phyloP scores from a whole-genome alignment of 1,139 yeast species.

The Magnusiomyces magnusii region DNA sequence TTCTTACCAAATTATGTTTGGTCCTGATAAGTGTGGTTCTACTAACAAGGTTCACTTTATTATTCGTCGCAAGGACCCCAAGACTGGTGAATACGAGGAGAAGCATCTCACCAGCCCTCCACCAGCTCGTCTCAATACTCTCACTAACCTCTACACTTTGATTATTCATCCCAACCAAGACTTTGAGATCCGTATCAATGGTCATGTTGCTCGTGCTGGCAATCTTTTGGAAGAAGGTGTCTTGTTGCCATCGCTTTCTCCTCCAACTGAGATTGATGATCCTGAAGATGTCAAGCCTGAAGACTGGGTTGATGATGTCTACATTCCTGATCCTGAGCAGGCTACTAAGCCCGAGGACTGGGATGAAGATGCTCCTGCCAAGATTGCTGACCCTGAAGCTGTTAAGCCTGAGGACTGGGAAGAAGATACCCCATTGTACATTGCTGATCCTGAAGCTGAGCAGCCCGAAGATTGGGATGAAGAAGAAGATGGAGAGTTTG shows the following conservation, averaged over 20 bases:
- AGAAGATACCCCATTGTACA: conserved; percentile 49
- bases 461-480: conserved; percentile 80
- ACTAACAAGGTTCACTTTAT: conserved; percentile 75
- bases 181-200: conserved; percentile 76
- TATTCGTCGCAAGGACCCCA: conserved; percentile 49
- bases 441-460: conserved; percentile 57
- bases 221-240: conserved; percentile 46
- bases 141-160: conserved; percentile 64
- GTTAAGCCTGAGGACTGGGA: conserved; percentile 73
- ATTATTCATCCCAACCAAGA: conserved; percentile 55
- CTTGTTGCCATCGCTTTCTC: conserved; percentile 57
- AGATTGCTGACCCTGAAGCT: conserved; percentile 59
- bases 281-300: conserved; percentile 57
- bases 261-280: conserved; percentile 58
- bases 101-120: conserved; percentile 64
- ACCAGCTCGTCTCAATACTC: conserved; percentile 49
- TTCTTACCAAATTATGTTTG: conserved; percentile 84
- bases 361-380: conserved; percentile 58
- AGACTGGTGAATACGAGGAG: conserved; percentile 54
- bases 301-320: conserved; percentile 68
- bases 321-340: conserved; percentile 59
- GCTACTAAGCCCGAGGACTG: conserved; percentile 69
- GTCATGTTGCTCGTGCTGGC: conserved; percentile 64
- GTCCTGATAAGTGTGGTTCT: conserved; percentile 86
- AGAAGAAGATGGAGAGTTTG: conserved; percentile 81